Percentiles rank a stretch among this genome's conserved stretches.
These are phyloP conservation scores for Venturia oleaginea DNA, from an alignment of 2,329 filamentous ascomycete genomes.

Conservation along the genomic window DNA sequence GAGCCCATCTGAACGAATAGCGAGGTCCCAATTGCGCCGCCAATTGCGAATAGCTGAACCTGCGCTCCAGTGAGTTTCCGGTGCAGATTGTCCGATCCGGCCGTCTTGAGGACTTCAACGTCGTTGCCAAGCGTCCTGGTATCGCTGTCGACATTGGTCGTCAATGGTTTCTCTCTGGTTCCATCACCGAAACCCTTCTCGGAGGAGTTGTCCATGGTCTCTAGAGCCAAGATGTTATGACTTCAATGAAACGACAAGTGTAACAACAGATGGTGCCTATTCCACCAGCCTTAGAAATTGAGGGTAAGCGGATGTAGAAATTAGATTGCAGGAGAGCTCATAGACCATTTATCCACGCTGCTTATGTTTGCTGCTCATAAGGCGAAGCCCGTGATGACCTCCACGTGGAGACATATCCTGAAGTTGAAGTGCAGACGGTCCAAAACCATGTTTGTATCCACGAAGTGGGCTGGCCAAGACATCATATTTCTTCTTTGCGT, in stretches of 20 bases:
- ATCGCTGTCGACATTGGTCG: not conserved
- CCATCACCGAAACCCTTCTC: not conserved
- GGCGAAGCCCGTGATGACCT: not conserved
- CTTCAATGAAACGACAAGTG: not conserved
- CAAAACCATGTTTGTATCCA: not conserved
- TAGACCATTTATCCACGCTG: not conserved
- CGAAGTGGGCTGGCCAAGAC: not conserved
- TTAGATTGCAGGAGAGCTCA: not conserved
- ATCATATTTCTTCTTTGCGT: not conserved
- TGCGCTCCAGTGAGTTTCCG: not conserved
- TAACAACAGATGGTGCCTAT: not conserved
- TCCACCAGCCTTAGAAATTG: too few species aligned
- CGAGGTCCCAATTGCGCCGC: constrained; percentile 33
- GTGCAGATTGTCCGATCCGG: constrained; percentile 2
- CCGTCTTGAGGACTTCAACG: not conserved
- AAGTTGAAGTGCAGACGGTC: not conserved
- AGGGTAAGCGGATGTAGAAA: not conserved
- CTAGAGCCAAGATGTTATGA: not conserved
- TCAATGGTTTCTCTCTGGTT: not conserved
- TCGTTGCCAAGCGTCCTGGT: not conserved
- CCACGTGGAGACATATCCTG: not conserved
- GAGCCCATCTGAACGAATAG: constrained; percentile 55
- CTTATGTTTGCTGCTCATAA: not conserved
- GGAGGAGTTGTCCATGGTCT: not conserved
- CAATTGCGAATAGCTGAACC: constrained; percentile 6